These are phyloP conservation scores for Phytophthora hybrid DNA, from an alignment of 352 stramenopile species.

Conservation along the genomic window DNA sequence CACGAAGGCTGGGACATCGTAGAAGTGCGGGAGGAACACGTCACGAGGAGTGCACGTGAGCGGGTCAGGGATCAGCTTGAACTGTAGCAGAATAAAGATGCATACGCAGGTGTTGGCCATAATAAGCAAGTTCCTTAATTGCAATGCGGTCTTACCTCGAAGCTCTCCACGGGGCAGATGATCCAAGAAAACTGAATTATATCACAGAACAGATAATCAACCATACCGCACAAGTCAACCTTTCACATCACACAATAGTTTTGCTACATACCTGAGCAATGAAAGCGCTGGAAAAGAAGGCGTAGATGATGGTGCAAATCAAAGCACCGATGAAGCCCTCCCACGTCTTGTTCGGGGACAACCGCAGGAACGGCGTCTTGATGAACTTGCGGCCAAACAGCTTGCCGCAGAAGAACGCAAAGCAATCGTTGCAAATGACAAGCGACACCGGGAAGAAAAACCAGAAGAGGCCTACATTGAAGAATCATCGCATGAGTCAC, in stretches of 20 bases:
- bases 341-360: constrained; percentile 99
- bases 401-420: constrained; percentile 94
- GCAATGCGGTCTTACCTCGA: constrained; percentile 48
- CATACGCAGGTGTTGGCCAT: background rate
- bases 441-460: constrained; percentile 95
- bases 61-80: constrained; percentile 73
- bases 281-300: constrained; percentile 92
- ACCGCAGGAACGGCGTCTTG: constrained; percentile 86
- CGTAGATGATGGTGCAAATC: constrained; percentile 96
- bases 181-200: constrained; percentile 90
- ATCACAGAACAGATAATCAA: constrained; percentile 1
- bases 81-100: constrained; percentile 18
- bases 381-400: constrained; percentile 94
- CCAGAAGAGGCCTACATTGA: constrained; percentile 90
- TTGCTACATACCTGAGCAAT: constrained; percentile 72
- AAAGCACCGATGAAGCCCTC: constrained; percentile 98
- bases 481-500: constrained; percentile 10
- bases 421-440: constrained; percentile 96
- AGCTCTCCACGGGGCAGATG: constrained; percentile 92
- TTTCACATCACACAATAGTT: background rate
- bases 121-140: background rate
- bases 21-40: constrained; percentile 69
- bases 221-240: background rate
- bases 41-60: constrained; percentile 68
- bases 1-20: constrained; percentile 79